Evolutionary conservation across 73 alveolate species (phyloP).

Genomic region (Durusdinium trenchii): DNA sequence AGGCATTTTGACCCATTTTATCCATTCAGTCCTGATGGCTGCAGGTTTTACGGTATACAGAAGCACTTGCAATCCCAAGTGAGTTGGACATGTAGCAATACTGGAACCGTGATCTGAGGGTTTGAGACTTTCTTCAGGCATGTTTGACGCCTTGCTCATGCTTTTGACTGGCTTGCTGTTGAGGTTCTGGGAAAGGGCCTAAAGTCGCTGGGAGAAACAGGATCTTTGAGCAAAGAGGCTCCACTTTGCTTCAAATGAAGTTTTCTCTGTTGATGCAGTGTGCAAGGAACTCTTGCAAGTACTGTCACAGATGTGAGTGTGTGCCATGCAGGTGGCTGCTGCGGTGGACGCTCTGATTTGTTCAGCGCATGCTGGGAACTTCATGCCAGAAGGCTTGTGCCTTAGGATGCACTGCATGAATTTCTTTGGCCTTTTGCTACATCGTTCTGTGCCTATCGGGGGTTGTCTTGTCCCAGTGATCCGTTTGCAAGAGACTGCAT

Average conservation of each 20-base stretch:
- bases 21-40: no score
- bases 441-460: no score
- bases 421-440: no score
- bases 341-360: conserved; percentile 49
- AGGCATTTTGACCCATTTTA: no score
- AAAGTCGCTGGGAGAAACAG: conserved; percentile 46
- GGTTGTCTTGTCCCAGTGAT: no score
- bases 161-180: background rate
- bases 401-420: no score
- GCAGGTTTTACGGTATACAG: no score
- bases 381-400: conserved; percentile 50
- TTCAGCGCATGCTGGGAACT: conserved; percentile 64
- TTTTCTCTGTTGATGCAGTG: no score
- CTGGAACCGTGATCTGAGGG: no score
- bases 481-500: no score
- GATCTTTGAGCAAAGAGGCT: conserved; percentile 64
- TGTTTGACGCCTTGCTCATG: no score
- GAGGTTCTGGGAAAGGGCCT: conserved; percentile 63
- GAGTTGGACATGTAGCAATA: background rate
- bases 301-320: background rate
- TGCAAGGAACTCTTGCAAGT: background rate
- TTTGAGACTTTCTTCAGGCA: no score
- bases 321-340: conserved; percentile 24
- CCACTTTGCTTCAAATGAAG: background rate
- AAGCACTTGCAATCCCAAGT: background rate